Evolutionary conservation across 495 filamentous ascomycete species (phyloP).

Genomic region (Achaetomiella virescens): DNA sequence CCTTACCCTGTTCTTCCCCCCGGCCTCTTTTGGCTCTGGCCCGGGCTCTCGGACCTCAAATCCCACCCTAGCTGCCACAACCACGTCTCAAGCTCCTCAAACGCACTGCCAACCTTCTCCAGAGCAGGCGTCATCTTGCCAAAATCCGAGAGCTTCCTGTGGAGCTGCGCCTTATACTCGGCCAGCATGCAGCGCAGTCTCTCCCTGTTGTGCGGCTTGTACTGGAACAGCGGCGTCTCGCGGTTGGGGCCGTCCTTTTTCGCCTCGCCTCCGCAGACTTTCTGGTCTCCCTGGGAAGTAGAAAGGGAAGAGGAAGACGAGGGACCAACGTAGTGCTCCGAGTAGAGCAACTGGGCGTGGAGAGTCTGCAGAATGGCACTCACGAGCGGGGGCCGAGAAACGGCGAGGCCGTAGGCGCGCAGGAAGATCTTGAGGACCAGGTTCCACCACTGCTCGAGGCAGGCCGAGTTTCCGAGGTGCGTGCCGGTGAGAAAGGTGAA

Average conservation of each 20-base stretch:
- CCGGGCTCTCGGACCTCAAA: slow-evolving; percentile 21
- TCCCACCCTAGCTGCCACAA: slow-evolving; percentile 43
- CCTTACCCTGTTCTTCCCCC: slow-evolving; percentile 33
- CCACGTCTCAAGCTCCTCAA: slow-evolving; percentile 41
- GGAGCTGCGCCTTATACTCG: slow-evolving; percentile 39
- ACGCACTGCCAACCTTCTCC: slow-evolving; percentile 29
- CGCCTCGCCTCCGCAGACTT: slow-evolving; percentile 24
- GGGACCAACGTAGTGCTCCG: slow-evolving; percentile 52
- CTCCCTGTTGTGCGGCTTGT: slow-evolving; percentile 32
- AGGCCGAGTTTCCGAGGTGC: slow-evolving; percentile 77
- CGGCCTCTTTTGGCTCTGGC: neutral
- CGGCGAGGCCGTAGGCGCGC: slow-evolving; percentile 57
- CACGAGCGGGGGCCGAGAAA: slow-evolving; percentile 53
- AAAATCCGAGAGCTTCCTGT: slow-evolving; percentile 29
- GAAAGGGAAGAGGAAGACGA: neutral
- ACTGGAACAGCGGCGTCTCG: slow-evolving; percentile 43
- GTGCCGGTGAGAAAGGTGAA: slow-evolving; percentile 76
- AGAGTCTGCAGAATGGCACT: slow-evolving; percentile 54
- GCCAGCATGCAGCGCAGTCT: slow-evolving; percentile 34
- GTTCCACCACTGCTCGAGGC: slow-evolving; percentile 83
- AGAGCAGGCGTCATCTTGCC: slow-evolving; percentile 28
- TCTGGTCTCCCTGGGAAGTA: slow-evolving; percentile 14
- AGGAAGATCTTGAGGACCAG: slow-evolving; percentile 60
- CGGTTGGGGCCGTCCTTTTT: slow-evolving; percentile 7
- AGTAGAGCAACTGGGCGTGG: slow-evolving; percentile 63